Evolutionary conservation across 164 flowering plant species (phyloP), one percentile per base, ranked within the genome.

Genomic region (Dillenia turbinata): DNA sequence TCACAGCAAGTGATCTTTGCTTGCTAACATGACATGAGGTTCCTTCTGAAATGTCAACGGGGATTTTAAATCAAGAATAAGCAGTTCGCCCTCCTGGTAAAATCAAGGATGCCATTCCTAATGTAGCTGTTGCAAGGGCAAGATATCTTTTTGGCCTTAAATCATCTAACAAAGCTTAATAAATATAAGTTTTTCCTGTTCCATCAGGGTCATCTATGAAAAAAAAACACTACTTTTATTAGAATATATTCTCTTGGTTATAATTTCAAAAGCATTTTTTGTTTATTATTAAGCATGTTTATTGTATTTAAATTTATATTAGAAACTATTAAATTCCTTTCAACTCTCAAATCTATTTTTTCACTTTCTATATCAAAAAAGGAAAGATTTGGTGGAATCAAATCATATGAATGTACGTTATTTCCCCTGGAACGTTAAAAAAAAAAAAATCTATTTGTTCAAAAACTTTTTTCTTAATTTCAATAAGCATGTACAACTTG

Each of bases 321-420:
- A 0, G 49, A 6, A 1, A 69, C 43, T 9, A 5, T 1, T 2
- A 69, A 16, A 16, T n/a, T 24, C 7, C 14, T 7, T 4, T 68
- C 71, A 24, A n/a, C 47, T 12, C n/a, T 10, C 5, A 67, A 14
- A 16, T 67, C 65, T 12, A 12, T 64, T 3, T 17, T 2, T 16
- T 19, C 8, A 3, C 0, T 12, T 40, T 61, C 62, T 11, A 2
- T 11, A 9, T 55, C 45, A 10, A 9, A 26, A 26, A 10, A 4
- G 2, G 1, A 2, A 9, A 67, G 12, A 3, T 13, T 1, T 1
- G 33, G 14, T 44, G 12, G 47, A 56, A 54, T 5, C 11, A 67
- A 49, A 10, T 14, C 9, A 43, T 48, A 61, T 0, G 47, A 54
- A 8, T 50, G 33, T 2, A 67, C 47, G 5, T 54, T 26, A 11